Conservation (phyloP, 139 green algal species). For the Tetraselmis striata region DNA sequence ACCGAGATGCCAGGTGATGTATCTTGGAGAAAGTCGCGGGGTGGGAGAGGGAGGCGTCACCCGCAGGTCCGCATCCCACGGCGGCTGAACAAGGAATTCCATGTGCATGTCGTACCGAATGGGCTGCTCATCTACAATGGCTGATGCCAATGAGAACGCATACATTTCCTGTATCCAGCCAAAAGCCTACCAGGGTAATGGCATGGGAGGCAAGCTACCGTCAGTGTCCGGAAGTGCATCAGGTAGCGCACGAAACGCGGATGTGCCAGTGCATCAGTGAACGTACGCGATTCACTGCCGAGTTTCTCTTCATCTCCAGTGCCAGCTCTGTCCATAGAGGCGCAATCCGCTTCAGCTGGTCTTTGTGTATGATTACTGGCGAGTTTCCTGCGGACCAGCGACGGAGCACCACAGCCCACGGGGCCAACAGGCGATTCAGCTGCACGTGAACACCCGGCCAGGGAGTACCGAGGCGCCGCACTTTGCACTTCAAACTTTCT, state of each 20-base stretch:
- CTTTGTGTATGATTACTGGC: constrained; percentile 51
- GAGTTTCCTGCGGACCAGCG: constrained; percentile 36
- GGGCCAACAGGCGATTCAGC: too few species aligned
- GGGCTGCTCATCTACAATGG: constrained; percentile 18
- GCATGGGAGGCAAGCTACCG: too few species aligned
- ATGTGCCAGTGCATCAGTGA: background rate
- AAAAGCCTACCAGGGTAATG: constrained; percentile 51
- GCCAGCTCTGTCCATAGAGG: constrained; percentile 40
- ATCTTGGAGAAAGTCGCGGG: background rate
- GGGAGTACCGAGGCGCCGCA: too few species aligned
- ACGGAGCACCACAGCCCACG: too few species aligned
- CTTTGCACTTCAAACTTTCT: too few species aligned
- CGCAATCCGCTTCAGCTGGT: constrained; percentile 41
- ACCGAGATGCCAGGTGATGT: background rate
- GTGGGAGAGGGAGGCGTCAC: background rate
- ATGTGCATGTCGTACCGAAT: constrained; percentile 32
- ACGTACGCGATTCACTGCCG: constrained; percentile 18
- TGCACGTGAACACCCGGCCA: too few species aligned
- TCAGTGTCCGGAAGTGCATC: too few species aligned
- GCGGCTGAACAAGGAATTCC: constrained; percentile 60
- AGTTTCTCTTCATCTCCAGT: constrained; percentile 51
- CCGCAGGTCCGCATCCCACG: constrained; percentile 44
- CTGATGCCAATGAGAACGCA: constrained; percentile 32
- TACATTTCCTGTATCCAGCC: constrained; percentile 77
- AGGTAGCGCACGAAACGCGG: too few species aligned